phyloP scores from a whole-genome alignment of 2,329 filamentous ascomycete species.

The Calonectria henricotiae region DNA sequence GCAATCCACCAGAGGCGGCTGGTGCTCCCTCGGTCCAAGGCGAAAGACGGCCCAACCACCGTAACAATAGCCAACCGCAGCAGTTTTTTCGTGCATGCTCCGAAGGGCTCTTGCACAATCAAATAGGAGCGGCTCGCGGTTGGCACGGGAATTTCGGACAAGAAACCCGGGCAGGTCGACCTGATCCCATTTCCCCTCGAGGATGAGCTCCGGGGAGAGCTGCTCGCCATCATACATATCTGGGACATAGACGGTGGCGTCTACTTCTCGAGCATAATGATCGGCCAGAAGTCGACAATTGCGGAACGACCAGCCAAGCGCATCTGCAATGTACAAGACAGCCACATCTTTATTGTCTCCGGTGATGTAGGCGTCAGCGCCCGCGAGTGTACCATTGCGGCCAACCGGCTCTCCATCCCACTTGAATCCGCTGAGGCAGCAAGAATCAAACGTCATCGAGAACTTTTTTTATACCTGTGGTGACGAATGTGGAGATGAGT shows the following conservation, averaged over 20 bases:
- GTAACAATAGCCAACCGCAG: conserved; percentile 67
- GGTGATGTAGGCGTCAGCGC: conserved; percentile 58
- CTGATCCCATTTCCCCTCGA: conserved; percentile 51
- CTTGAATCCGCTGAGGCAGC: conserved; percentile 59
- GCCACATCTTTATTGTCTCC: conserved; percentile 57
- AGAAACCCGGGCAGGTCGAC: conserved; percentile 62
- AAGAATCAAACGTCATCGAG: conserved; percentile 41
- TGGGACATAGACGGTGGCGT: conserved; percentile 64
- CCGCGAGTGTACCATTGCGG: conserved; percentile 54
- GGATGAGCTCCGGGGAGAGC: conserved; percentile 53
- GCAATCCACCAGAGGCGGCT: conserved; percentile 62
- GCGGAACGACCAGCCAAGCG: conserved; percentile 63
- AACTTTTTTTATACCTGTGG: neutral
- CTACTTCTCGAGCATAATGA: conserved; percentile 63
- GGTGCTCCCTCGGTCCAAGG: conserved; percentile 60
- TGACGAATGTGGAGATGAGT: neutral
- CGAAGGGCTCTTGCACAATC: conserved; percentile 58
- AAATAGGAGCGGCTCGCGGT: conserved; percentile 62
- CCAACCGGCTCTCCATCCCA: conserved; percentile 62
- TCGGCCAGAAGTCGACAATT: conserved; percentile 66
- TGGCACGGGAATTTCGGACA: conserved; percentile 56
- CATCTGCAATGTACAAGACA: conserved; percentile 59
- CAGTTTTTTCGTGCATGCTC: conserved; percentile 57
- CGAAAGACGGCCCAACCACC: conserved; percentile 69
- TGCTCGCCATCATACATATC: conserved; percentile 59